Percentiles rank a stretch among this genome's conserved stretches.
Conservation (phyloP, 2,329 filamentous ascomycete species). For the Hypoxylon sp. region DNA sequence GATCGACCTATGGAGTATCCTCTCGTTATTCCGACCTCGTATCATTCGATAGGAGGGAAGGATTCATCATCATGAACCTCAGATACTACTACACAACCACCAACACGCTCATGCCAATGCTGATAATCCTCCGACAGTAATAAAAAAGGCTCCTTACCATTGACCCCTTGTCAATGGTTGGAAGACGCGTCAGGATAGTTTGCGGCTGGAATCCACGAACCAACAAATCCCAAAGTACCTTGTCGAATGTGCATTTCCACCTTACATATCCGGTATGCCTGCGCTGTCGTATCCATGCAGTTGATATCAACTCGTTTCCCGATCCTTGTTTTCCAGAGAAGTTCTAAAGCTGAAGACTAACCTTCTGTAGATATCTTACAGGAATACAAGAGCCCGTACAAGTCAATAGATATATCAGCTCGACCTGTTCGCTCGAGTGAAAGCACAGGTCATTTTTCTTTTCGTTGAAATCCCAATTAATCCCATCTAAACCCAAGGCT, state of each 20-base stretch:
- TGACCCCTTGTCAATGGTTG: constrained; percentile 2
- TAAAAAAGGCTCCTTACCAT: constrained; percentile 7
- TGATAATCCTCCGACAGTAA: constrained; percentile 7
- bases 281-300: constrained; percentile 32
- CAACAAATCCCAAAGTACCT: constrained; percentile 13
- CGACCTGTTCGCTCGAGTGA: constrained; percentile 20
- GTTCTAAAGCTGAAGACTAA: constrained; percentile 15
- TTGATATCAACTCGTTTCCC: constrained; percentile 27
- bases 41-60: constrained; percentile 14
- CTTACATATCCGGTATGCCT: constrained; percentile 38
- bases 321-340: constrained; percentile 17
- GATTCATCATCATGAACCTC: constrained; percentile 17
- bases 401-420: constrained; percentile 1
- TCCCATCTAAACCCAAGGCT: neutral
- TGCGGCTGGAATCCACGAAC: constrained; percentile 28
- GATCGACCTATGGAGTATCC: neutral
- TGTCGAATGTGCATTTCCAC: constrained; percentile 29
- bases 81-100: constrained; percentile 30
- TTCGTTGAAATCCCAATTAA: constrained; percentile 23
- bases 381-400: neutral
- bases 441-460: constrained; percentile 12
- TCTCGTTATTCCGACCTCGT: neutral
- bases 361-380: neutral
- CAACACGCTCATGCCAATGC: constrained; percentile 28
- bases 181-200: constrained; percentile 30